Evolutionary conservation across 23 red algal species (phyloP).

Genomic region (Agarophyton chilense): DNA sequence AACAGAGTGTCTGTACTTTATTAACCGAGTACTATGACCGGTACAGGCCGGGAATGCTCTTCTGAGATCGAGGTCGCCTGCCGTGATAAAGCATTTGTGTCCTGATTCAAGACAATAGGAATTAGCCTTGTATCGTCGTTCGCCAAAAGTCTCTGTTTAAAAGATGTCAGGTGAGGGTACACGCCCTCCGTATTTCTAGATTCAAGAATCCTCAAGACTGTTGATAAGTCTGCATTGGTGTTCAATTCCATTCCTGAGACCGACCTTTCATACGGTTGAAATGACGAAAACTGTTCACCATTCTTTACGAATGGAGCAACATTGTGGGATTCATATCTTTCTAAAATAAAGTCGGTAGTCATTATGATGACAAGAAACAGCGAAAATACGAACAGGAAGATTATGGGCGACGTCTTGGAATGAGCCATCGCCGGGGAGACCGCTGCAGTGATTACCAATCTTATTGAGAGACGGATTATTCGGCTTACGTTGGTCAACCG

Average conservation of each 20-base stretch:
- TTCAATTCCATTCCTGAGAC: not conserved
- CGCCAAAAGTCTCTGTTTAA: slow-evolving; percentile 9
- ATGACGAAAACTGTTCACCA: slow-evolving; percentile 5
- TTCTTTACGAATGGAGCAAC: slow-evolving; percentile 6
- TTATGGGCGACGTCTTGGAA: not conserved
- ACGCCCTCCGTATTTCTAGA: not conserved
- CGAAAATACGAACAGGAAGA: not conserved
- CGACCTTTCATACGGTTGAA: not conserved
- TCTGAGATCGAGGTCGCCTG: not conserved
- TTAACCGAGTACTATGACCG: not conserved
- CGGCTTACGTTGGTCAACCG: not conserved
- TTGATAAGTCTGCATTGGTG: not conserved
- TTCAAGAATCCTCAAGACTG: not conserved
- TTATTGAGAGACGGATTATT: slow-evolving; percentile 11
- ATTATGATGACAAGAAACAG: not conserved
- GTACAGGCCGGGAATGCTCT: not conserved
- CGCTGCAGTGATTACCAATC: not conserved
- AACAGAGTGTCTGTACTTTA: not conserved
- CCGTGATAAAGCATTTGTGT: too few relatives aligned
- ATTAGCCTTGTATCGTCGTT: slow-evolving; percentile 6
- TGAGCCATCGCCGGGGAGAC: not conserved
- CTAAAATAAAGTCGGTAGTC: not conserved
- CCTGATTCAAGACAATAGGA: not conserved
- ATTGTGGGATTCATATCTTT: not conserved
- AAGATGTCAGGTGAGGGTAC: not conserved